Evolutionary conservation across 1,284 basidiomycete species (phyloP).

Genomic region (Neonothopanus nambi): DNA sequence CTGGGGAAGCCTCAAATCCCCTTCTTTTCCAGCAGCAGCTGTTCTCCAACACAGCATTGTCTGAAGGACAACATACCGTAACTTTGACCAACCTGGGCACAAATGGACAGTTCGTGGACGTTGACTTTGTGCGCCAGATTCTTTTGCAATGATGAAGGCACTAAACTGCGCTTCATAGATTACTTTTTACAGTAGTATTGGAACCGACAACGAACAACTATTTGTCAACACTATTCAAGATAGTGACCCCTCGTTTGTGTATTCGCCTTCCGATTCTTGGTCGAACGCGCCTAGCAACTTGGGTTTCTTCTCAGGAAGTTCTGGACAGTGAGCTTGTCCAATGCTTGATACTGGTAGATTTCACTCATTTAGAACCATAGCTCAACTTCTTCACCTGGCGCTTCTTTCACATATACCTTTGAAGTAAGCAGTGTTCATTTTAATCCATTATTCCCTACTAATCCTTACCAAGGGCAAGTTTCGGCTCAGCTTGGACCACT

Average conservation of each 20-base stretch:
- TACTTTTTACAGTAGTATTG: conserved; percentile 23
- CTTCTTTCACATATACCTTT: conserved; percentile 22
- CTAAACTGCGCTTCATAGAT: conserved; percentile 16
- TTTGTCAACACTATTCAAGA: conserved; percentile 26
- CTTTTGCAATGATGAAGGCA: not conserved
- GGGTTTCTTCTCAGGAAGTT: conserved; percentile 30
- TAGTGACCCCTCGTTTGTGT: conserved; percentile 23
- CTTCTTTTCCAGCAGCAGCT: conserved; percentile 24
- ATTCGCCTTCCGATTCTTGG: conserved; percentile 24
- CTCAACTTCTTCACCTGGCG: conserved; percentile 15
- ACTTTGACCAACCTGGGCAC: conserved; percentile 26
- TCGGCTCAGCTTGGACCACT: not conserved
- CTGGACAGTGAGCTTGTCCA: conserved; percentile 33
- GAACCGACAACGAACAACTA: conserved; percentile 18
- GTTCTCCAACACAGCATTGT: conserved; percentile 10
- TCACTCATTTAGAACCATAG: not conserved
- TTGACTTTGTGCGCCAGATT: conserved; percentile 28
- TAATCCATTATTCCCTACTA: not conserved
- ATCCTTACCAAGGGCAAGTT: conserved; percentile 16
- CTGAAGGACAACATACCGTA: conserved; percentile 24
- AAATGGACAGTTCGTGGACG: conserved; percentile 23
- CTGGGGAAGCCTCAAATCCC: conserved; percentile 23
- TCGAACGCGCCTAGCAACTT: conserved; percentile 18
- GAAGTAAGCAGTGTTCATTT: conserved; percentile 9
- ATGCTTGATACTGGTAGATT: not conserved